Conservation (phyloP, 148 eudicot species). For the Fallopia convolvulus region DNA sequence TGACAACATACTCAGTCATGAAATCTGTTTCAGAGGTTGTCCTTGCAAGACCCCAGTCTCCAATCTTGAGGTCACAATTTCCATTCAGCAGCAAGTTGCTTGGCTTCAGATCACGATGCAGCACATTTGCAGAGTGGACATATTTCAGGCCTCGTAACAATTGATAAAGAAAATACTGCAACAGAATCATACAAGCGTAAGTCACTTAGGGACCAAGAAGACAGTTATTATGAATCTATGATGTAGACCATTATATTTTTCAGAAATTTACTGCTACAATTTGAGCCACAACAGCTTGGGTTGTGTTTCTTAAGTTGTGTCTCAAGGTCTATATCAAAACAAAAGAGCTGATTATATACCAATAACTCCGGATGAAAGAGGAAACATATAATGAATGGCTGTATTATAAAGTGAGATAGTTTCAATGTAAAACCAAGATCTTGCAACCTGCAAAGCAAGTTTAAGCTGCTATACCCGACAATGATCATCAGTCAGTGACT, state of each 20-base stretch:
- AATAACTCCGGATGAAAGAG: background rate
- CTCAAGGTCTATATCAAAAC: background rate
- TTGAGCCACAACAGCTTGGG: background rate
- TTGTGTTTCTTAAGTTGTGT: background rate
- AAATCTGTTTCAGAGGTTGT: slow-evolving; percentile 84
- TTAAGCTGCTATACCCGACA: slow-evolving; percentile 44
- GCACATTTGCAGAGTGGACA: slow-evolving; percentile 77
- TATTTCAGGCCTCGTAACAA: slow-evolving; percentile 76
- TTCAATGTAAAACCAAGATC: background rate
- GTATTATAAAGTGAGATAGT: background rate
- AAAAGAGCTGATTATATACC: background rate
- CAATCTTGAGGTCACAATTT: slow-evolving; percentile 86
- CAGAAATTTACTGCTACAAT: background rate
- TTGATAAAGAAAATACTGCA: slow-evolving; percentile 85
- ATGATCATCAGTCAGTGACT: slow-evolving; percentile 57
- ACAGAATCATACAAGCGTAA: slow-evolving; percentile 11
- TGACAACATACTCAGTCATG: slow-evolving; percentile 88
- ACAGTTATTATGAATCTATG: background rate
- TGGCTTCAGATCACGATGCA: slow-evolving; percentile 86
- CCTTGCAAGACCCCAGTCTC: slow-evolving; percentile 82
- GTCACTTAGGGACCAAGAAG: slow-evolving; percentile 15
- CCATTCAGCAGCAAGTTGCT: slow-evolving; percentile 78
- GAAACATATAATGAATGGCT: background rate
- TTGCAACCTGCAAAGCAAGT: slow-evolving; percentile 1
- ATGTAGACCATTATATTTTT: background rate